Percentiles rank a stretch among this genome's conserved stretches.
Evolutionary conservation across 177 flowering plant genomes (phyloP).

Genomic region (Tripterygium wilfordii): DNA sequence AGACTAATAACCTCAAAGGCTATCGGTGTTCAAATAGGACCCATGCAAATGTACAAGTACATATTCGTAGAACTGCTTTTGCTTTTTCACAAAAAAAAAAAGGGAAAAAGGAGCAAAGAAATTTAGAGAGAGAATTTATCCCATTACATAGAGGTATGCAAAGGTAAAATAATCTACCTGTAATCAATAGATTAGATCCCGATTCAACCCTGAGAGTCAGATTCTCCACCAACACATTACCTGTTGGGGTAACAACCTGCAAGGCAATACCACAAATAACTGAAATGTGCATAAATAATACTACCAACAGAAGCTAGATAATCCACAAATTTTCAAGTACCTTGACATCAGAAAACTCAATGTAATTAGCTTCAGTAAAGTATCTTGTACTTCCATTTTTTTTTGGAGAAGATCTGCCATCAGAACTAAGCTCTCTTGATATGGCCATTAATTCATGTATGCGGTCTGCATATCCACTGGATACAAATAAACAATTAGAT

Average conservation of each 20-base stretch:
- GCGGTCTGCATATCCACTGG: constrained; percentile 99
- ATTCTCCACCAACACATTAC: constrained; percentile 87
- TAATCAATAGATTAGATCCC: constrained; percentile 93
- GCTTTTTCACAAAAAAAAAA: too few species aligned
- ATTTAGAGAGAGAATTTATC: too few species aligned
- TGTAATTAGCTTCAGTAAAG: constrained; percentile 78
- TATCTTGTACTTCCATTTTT: constrained; percentile 58
- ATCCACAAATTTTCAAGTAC: constrained; percentile 28
- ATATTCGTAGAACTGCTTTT: too few species aligned
- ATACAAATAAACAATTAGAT: constrained; percentile 7
- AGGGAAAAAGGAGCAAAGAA: neutral
- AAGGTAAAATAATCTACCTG: too few species aligned
- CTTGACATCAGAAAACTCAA: constrained; percentile 92
- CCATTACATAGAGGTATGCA: too few species aligned
- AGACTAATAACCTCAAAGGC: too few species aligned
- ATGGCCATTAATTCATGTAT: constrained; percentile 80
- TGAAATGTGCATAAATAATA: neutral
- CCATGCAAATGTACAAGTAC: too few species aligned
- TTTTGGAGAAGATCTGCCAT: constrained; percentile 44
- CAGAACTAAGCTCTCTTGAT: constrained; percentile 66
- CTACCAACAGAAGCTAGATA: neutral
- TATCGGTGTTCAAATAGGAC: too few species aligned
- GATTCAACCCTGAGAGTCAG: constrained; percentile 74
- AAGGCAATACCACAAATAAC: constrained; percentile 11
- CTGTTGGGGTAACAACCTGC: constrained; percentile 98